Conservation (phyloP, 2,329 filamentous ascomycete species). For the Aspergillus quadricinctus region DNA sequence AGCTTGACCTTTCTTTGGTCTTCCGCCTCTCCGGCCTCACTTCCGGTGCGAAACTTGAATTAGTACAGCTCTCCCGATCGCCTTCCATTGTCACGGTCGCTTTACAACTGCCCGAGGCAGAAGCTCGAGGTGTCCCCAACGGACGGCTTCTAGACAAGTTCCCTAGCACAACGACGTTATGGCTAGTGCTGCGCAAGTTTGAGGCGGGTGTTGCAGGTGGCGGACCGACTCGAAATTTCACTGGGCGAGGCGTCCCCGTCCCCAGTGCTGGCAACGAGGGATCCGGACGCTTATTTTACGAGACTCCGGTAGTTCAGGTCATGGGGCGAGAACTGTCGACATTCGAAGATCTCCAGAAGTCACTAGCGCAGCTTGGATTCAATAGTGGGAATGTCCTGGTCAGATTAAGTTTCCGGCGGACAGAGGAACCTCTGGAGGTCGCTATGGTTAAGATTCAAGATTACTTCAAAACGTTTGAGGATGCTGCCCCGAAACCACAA, state of each 20-base stretch:
- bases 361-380: constrained; percentile 78
- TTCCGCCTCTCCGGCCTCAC: constrained; percentile 78
- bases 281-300: constrained; percentile 78
- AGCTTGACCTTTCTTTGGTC: constrained; percentile 77
- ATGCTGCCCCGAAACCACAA: constrained; percentile 19
- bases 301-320: constrained; percentile 78
- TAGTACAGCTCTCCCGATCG: constrained; percentile 80
- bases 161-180: constrained; percentile 80
- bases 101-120: constrained; percentile 73
- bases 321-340: constrained; percentile 74
- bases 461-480: constrained; percentile 59
- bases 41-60: constrained; percentile 85
- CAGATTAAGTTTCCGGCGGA: constrained; percentile 70
- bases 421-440: constrained; percentile 73
- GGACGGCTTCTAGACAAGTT: constrained; percentile 78
- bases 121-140: constrained; percentile 59
- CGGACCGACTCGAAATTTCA: constrained; percentile 69
- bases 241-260: constrained; percentile 68
- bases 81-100: constrained; percentile 82
- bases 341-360: constrained; percentile 83
- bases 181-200: constrained; percentile 85
- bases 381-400: constrained; percentile 79
- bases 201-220: constrained; percentile 68
- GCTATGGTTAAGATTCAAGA: constrained; percentile 76
- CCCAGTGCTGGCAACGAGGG: constrained; percentile 49